Conservation (phyloP, 2,329 filamentous ascomycete genomes). For the Furcasterigmium sp. region DNA sequence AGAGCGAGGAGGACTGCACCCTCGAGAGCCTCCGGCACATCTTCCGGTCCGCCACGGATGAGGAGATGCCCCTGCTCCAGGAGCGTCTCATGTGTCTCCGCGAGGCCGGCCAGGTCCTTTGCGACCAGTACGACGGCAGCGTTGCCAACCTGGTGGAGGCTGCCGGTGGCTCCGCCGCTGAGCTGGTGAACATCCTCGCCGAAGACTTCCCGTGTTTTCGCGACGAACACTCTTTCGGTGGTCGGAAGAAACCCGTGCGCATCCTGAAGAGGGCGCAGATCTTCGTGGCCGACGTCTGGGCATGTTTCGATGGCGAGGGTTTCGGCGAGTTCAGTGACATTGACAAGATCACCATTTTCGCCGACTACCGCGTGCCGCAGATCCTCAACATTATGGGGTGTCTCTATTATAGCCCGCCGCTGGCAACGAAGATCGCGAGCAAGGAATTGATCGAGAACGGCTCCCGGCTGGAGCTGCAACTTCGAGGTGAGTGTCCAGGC, state of each 20-base stretch:
- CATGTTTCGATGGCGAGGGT: constrained; percentile 77
- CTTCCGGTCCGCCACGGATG: constrained; percentile 81
- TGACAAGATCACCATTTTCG: constrained; percentile 96
- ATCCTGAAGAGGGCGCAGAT: constrained; percentile 95
- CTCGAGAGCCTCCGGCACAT: constrained; percentile 69
- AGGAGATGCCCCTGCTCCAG: constrained; percentile 78
- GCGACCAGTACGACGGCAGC: constrained; percentile 69
- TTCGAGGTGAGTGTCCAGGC: constrained; percentile 64
- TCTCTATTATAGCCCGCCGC: constrained; percentile 74
- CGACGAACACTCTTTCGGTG: constrained; percentile 73
- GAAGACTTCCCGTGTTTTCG: constrained; percentile 80
- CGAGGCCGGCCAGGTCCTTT: constrained; percentile 76
- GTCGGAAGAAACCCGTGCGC: constrained; percentile 63
- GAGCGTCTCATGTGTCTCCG: constrained; percentile 74
- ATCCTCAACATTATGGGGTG: constrained; percentile 81
- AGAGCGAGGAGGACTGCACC: constrained; percentile 68
- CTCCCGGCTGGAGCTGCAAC: constrained; percentile 75
- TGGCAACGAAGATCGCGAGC: constrained; percentile 65
- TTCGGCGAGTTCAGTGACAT: constrained; percentile 86
- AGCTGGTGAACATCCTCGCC: constrained; percentile 79
- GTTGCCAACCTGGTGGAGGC: constrained; percentile 68
- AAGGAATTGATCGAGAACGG: constrained; percentile 65
- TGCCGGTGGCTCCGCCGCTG: constrained; percentile 74
- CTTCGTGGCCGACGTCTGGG: constrained; percentile 93
- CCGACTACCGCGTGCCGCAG: constrained; percentile 95